A percentile compares a stretch with the other conserved stretches of the same genome.
phyloP scores from a whole-genome alignment of 2,329 filamentous ascomycete genomes.

The Periconia digitata region DNA sequence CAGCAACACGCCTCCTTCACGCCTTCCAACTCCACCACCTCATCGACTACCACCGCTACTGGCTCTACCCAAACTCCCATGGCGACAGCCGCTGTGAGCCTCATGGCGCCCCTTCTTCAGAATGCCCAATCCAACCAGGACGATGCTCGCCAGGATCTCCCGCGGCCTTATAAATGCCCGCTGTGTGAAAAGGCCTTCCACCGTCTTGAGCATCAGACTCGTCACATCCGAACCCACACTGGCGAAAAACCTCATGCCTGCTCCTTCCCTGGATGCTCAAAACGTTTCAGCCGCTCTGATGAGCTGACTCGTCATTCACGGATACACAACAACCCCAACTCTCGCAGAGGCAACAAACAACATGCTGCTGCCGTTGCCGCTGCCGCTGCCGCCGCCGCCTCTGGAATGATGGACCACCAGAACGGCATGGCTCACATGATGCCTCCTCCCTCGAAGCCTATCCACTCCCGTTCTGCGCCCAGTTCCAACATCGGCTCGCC shows the following conservation, averaged over 20 bases:
- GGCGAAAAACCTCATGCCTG: conserved; percentile 98
- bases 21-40: background rate
- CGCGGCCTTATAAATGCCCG: conserved; percentile 96
- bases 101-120: conserved; percentile 61
- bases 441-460: conserved; percentile 74
- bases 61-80: conserved; percentile 27
- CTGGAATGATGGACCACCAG: conserved; percentile 55
- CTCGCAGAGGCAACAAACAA: conserved; percentile 85
- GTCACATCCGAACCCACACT: conserved; percentile 94
- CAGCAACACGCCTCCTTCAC: conserved; percentile 7
- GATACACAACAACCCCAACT: conserved; percentile 99
- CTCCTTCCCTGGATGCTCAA: conserved; percentile 92
- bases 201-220: conserved; percentile 88
- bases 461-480: conserved; percentile 85
- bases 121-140: conserved; percentile 50
- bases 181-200: conserved; percentile 99
- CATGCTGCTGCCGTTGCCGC: conserved; percentile 57
- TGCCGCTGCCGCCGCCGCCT: conserved; percentile 57
- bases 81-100: conserved; percentile 51
- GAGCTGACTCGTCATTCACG: conserved; percentile 95
- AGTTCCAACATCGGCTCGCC: conserved; percentile 86
- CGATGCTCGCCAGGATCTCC: conserved; percentile 77
- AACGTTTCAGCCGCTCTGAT: conserved; percentile 94
- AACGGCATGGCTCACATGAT: conserved; percentile 65
- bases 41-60: conserved; percentile 12